phyloP scores from a whole-genome alignment of 208 protist genomes.

The Crithidia brevicula region DNA sequence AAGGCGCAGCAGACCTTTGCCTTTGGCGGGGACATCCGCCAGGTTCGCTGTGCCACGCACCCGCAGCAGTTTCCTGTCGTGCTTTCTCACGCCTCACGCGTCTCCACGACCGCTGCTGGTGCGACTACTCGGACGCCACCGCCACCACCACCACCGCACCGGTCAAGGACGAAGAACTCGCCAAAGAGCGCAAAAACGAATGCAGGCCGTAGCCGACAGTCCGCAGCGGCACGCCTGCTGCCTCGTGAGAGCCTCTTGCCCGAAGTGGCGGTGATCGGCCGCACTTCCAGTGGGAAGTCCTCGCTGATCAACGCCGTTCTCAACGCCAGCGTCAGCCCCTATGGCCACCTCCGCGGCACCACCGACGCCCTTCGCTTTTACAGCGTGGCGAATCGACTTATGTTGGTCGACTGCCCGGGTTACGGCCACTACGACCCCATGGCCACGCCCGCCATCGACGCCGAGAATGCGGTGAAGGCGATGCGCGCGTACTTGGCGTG shows the following conservation, averaged over 20 bases:
- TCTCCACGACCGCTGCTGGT: background rate
- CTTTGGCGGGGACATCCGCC: conserved; percentile 72
- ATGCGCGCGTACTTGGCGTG: conserved; percentile 73
- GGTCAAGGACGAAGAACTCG: no score
- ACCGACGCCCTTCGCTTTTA: conserved; percentile 84
- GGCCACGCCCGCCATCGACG: conserved; percentile 59
- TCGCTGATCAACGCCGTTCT: conserved; percentile 88
- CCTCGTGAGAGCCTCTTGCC: conserved; percentile 46
- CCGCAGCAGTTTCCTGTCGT: conserved; percentile 72
- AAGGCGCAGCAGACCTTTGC: conserved; percentile 91
- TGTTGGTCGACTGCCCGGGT: conserved; percentile 88
- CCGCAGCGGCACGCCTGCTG: no score
- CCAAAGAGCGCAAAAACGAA: no score
- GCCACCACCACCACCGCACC: background rate
- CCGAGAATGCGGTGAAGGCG: conserved; percentile 67
- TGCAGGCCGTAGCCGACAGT: no score
- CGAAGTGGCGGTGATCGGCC: conserved; percentile 88
- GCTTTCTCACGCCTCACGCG: background rate
- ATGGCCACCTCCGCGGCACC: conserved; percentile 86
- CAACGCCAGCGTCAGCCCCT: conserved; percentile 82
- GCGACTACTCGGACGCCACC: no score
- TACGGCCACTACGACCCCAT: conserved; percentile 89
- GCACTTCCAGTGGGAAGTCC: conserved; percentile 86
- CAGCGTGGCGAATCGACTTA: conserved; percentile 58
- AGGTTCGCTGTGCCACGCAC: conserved; percentile 56